Conservation (phyloP, 2,329 filamentous ascomycete genomes). For the Xylaria sp. region DNA sequence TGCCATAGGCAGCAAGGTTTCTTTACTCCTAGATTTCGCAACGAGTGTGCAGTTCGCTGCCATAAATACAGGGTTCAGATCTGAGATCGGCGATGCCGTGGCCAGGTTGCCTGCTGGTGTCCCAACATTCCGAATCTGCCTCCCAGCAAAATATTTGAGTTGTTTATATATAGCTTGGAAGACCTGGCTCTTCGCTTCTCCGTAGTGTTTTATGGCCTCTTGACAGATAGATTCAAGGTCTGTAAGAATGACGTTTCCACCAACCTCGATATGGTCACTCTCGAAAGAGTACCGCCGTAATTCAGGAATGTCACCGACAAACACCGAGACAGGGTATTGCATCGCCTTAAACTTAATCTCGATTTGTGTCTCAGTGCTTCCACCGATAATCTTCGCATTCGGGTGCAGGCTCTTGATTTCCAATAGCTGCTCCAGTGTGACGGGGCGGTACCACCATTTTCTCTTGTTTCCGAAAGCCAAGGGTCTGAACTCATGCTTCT, state of each 20-base stretch:
- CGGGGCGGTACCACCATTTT: constrained; percentile 92
- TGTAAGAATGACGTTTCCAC: constrained; percentile 90
- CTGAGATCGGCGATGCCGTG: constrained; percentile 95
- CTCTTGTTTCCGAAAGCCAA: constrained; percentile 92
- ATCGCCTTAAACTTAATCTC: constrained; percentile 98
- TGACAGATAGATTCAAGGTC: constrained; percentile 88
- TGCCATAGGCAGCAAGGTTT: constrained; percentile 88
- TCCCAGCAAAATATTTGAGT: constrained; percentile 90
- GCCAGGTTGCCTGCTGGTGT: constrained; percentile 94
- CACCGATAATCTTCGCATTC: constrained; percentile 91
- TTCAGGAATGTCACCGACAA: constrained; percentile 91
- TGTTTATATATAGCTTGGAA: constrained; percentile 95
- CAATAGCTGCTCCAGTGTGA: constrained; percentile 85
- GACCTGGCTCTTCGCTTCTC: constrained; percentile 74
- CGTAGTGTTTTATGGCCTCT: constrained; percentile 82
- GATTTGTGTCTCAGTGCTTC: constrained; percentile 96
- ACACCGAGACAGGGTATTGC: constrained; percentile 89
- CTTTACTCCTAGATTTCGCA: constrained; percentile 77
- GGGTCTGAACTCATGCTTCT: constrained; percentile 82
- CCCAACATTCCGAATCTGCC: constrained; percentile 97
- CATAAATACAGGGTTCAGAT: constrained; percentile 93
- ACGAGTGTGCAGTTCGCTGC: constrained; percentile 84
- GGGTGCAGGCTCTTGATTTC: constrained; percentile 90
- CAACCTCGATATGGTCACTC: constrained; percentile 86
- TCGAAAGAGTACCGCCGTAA: constrained; percentile 82